A percentile compares a stretch with the other conserved stretches of the same genome.
Conservation (phyloP, 2,329 filamentous ascomycete species). For the Drechmeria coniospora region DNA sequence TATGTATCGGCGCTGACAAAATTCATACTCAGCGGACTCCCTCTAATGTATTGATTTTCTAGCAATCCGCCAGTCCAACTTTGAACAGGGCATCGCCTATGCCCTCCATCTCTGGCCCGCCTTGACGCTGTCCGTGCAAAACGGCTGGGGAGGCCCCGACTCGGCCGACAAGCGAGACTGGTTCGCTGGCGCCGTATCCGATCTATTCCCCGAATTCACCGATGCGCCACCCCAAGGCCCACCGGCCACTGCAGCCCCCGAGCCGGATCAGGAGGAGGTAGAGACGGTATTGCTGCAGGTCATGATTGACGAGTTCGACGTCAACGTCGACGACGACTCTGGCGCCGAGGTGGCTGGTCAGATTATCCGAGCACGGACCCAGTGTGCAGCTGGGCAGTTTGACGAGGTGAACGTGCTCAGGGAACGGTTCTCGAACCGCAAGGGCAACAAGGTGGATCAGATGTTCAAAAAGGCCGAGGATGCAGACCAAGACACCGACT, state of each 20-base stretch:
- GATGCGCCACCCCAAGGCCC: conserved; percentile 14
- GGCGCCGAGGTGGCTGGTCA: conserved; percentile 56
- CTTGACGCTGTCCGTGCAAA: conserved; percentile 72
- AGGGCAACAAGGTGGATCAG: conserved; percentile 39
- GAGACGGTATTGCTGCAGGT: conserved; percentile 77
- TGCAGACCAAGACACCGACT: conserved; percentile 42
- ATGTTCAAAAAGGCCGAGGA: conserved; percentile 40
- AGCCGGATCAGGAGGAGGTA: conserved; percentile 61
- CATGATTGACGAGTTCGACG: conserved; percentile 92
- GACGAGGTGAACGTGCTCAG: conserved; percentile 49
- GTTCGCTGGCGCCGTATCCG: conserved; percentile 78
- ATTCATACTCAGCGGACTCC: too few relatives aligned
- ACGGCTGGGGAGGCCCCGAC: conserved; percentile 75
- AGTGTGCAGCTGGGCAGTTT: conserved; percentile 51
- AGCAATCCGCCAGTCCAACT: conserved; percentile 45
- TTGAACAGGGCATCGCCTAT: conserved; percentile 80
- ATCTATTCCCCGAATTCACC: conserved; percentile 59
- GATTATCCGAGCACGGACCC: conserved; percentile 52
- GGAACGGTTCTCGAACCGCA: conserved; percentile 44
- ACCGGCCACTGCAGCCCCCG: conserved; percentile 17
- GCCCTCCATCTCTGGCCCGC: conserved; percentile 77
- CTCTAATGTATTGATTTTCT: conserved; percentile 1
- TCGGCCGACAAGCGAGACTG: conserved; percentile 84
- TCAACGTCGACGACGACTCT: conserved; percentile 81
- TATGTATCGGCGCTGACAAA: conserved; percentile 9